Conservation (phyloP, 495 filamentous ascomycete genomes). For the Endocarpon pusillum region DNA sequence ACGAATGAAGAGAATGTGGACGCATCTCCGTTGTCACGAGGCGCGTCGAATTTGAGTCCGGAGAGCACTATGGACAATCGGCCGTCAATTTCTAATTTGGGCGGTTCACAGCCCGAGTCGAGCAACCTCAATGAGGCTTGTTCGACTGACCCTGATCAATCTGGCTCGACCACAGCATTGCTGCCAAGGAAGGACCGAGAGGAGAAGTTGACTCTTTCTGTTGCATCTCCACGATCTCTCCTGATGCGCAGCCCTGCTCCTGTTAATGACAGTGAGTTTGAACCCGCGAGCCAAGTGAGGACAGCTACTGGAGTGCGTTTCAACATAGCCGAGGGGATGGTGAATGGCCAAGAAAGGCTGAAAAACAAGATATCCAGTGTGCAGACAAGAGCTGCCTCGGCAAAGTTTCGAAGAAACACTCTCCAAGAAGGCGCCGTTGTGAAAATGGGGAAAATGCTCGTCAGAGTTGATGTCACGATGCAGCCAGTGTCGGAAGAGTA, state of each 20-base stretch:
- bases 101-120: too few relatives aligned
- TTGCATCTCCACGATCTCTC: conserved; percentile 9
- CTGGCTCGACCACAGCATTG: too few relatives aligned
- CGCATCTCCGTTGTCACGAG: too few relatives aligned
- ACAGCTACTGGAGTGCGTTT: conserved; percentile 15
- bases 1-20: conserved; percentile 6
- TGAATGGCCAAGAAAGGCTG: conserved; percentile 21
- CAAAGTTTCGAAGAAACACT: conserved; percentile 22
- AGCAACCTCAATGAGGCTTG: too few relatives aligned
- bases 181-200: conserved; percentile 1
- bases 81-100: too few relatives aligned
- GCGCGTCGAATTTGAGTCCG: too few relatives aligned
- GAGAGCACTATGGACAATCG: too few relatives aligned
- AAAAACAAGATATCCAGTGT: conserved; percentile 21
- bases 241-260: conserved; percentile 16
- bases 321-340: conserved; percentile 29
- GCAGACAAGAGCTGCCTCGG: conserved; percentile 23
- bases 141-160: too few relatives aligned
- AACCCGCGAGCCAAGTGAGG: too few relatives aligned
- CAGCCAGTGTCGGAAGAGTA: conserved; percentile 40
- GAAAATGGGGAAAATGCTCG: conserved; percentile 62
- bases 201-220: conserved; percentile 3
- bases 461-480: conserved; percentile 41
- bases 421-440: conserved; percentile 45
- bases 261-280: too few relatives aligned